Base-by-base conservation (phyloP, 495 filamentous ascomycete genomes). In the Hypoxylon lienhwacheense region DNA sequence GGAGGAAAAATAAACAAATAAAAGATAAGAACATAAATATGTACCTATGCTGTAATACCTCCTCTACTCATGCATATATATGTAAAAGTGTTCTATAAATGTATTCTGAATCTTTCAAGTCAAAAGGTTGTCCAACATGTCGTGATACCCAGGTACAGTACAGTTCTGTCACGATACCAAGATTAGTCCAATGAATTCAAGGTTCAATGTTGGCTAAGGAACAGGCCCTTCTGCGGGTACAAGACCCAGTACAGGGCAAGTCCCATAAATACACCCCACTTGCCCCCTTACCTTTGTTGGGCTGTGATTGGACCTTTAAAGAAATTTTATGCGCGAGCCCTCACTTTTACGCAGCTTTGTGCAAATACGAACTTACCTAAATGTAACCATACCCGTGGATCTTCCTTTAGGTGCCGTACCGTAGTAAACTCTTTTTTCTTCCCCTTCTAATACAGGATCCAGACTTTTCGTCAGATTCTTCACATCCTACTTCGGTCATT, bases 301-400 rank as follows among this genome's bases (percentile, higher is more conserved):
- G 19, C 17, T 29, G 2, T 61, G 58, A 61, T 61, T 61, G 58
- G 58, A 35, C 36, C 58, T 61, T 61, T 61, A 40, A 52, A 48
- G 37, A 53, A 55, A 47, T 44, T 44, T 61, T 61, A 61, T 61
- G 58, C 58, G 58, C 36, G 15, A 56, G 17, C 42, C 50, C 40
- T 61, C 34, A 29, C 42, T 47, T n/a, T 31, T 35, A 22, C 35
- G 47, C 52, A 55, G 47, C 58, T 61, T 61, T 61, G 58, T 61
- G 58, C 58, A 61, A 61, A 61, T 61, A 61, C 58, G 58, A 61
- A 61, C 26, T 45, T n/a, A n/a, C n/a, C n/a, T n/a, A 19, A 53
- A 61, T 61, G 58, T 56, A 61, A 61, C 58, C 58, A 56, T 61
- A 48, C 58, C n/a, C n/a, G n/a, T n/a, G n/a, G n/a, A n/a, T n/a